phyloP scores from a whole-genome alignment of 2,329 filamentous ascomycete species.

The Purpureocillium lavendulum region DNA sequence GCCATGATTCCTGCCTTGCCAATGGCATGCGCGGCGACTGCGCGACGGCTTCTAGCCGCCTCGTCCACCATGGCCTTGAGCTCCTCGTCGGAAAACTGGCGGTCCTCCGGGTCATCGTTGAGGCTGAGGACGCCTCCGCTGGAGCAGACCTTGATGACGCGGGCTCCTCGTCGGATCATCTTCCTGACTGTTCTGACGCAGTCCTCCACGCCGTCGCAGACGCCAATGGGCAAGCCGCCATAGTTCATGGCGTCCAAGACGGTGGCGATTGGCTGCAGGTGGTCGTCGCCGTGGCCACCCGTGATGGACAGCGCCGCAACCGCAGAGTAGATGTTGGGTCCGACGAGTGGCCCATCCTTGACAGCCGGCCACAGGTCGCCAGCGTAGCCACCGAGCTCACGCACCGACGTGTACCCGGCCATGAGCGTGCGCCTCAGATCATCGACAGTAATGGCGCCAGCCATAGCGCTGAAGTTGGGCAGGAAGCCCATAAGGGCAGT shows the following conservation, averaged over 20 bases:
- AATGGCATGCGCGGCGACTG: constrained; percentile 30
- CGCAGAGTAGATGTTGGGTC: constrained; percentile 40
- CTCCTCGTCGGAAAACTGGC: constrained; percentile 31
- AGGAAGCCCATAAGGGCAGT: constrained; percentile 1
- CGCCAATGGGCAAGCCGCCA: constrained; percentile 23
- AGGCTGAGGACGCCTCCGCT: constrained; percentile 29
- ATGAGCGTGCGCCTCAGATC: constrained; percentile 28
- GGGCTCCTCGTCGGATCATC: constrained; percentile 30
- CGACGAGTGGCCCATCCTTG: constrained; percentile 32
- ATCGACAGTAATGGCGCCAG: constrained; percentile 8
- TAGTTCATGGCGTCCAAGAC: constrained; percentile 19
- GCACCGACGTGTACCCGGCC: constrained; percentile 40
- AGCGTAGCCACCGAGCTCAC: constrained; percentile 39
- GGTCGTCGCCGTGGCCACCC: constrained; percentile 37
- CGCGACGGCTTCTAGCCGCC: constrained; percentile 24
- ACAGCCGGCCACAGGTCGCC: constrained; percentile 34
- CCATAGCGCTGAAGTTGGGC: constrained; percentile 6
- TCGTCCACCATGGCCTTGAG: constrained; percentile 27
- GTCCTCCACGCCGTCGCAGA: constrained; percentile 29
- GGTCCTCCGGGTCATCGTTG: constrained; percentile 27
- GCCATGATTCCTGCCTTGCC: constrained; percentile 31
- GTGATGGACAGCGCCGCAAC: constrained; percentile 35
- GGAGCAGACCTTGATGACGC: constrained; percentile 30
- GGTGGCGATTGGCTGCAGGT: constrained; percentile 22
- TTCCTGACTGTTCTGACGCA: constrained; percentile 28